Evolutionary conservation across 306 rosid species (phyloP).

Genomic region (Cucurbita pepo): DNA sequence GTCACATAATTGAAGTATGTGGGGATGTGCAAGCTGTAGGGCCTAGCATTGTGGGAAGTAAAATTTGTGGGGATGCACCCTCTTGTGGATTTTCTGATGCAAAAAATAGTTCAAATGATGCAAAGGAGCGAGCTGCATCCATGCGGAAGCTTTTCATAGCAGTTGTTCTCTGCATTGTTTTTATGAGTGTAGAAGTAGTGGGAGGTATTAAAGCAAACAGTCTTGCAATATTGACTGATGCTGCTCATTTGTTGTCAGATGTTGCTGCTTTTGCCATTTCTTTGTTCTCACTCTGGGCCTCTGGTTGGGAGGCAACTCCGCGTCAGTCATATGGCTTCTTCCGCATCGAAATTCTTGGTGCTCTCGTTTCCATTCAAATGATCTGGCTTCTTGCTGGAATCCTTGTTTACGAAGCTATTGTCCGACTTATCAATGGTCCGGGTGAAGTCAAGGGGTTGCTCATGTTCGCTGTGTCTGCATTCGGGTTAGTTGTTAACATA

Average conservation of each 20-base stretch:
- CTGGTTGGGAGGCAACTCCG: slow-evolving; percentile 56
- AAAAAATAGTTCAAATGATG: slow-evolving; percentile 29
- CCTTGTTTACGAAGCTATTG: slow-evolving; percentile 44
- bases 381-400: slow-evolving; percentile 61
- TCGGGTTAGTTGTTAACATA: slow-evolving; percentile 38
- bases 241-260: slow-evolving; percentile 46
- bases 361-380: slow-evolving; percentile 55
- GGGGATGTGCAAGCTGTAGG: slow-evolving; percentile 23
- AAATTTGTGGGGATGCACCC: slow-evolving; percentile 41
- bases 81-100: slow-evolving; percentile 44
- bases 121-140: slow-evolving; percentile 31
- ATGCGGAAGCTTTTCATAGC: slow-evolving; percentile 41
- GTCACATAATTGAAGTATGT: slow-evolving; percentile 29
- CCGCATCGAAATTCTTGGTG: slow-evolving; percentile 42
- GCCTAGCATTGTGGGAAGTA: slow-evolving; percentile 15
- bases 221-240: slow-evolving; percentile 57
- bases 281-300: slow-evolving; percentile 41
- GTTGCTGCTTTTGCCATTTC: slow-evolving; percentile 59
- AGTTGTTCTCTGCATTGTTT: slow-evolving; percentile 30
- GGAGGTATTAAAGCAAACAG: slow-evolving; percentile 54
- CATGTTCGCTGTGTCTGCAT: slow-evolving; percentile 43
- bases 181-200: slow-evolving; percentile 43
- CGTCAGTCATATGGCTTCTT: slow-evolving; percentile 56
- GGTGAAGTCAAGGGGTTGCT: slow-evolving; percentile 44
- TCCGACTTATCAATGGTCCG: slow-evolving; percentile 22